Evolutionary conservation across 306 rosid species (phyloP).

Genomic region (Vigna radiata): DNA sequence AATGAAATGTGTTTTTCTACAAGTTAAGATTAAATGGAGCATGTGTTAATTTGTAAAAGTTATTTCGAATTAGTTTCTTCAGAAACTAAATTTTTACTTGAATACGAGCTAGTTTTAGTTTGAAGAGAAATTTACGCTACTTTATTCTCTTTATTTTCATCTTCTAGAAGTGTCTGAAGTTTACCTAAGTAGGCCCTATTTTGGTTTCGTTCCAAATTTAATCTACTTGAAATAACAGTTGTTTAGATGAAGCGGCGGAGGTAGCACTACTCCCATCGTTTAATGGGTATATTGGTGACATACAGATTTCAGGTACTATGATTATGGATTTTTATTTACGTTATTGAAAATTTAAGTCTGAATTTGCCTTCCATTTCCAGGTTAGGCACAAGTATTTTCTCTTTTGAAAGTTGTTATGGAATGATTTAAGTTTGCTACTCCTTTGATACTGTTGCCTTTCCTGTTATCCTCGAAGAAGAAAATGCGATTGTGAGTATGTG

Average conservation of each 20-base stretch:
- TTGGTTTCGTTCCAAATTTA: constrained; percentile 34
- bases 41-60: too few relatives aligned
- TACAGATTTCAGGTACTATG: constrained; percentile 70
- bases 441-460: constrained; percentile 21
- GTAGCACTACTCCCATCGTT: constrained; percentile 70
- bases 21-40: too few relatives aligned
- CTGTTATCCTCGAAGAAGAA: constrained; percentile 14
- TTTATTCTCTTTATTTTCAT: too few relatives aligned
- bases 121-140: too few relatives aligned
- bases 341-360: constrained; percentile 19
- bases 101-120: too few relatives aligned
- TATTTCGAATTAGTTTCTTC: too few relatives aligned
- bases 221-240: constrained; percentile 60
- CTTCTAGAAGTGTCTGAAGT: too few relatives aligned
- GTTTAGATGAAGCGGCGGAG: constrained; percentile 86
- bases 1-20: too few relatives aligned
- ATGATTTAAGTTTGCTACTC: constrained; percentile 27
- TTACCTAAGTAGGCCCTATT: neutral
- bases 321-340: constrained; percentile 24
- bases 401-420: constrained; percentile 32
- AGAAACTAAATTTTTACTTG: too few relatives aligned
- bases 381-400: constrained; percentile 32
- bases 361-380: constrained; percentile 39
- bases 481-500: neutral
- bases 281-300: constrained; percentile 65